A percentile compares a stretch with the other conserved stretches of the same genome.
phyloP scores from a whole-genome alignment of 2,329 filamentous ascomycete genomes.

The Myriosclerotinia scirpicola region DNA sequence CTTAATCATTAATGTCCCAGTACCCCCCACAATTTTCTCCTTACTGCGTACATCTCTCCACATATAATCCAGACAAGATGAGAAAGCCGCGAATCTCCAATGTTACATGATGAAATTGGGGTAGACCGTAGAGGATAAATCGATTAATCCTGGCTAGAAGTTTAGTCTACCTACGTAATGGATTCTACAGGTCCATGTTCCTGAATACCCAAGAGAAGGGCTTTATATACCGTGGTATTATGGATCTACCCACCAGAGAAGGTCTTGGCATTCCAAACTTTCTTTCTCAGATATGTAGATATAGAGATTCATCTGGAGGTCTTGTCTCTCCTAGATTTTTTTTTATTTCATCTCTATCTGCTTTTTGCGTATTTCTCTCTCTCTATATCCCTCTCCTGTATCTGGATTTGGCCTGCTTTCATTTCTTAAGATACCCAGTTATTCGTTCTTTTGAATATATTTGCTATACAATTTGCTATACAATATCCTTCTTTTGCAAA shows the following conservation, averaged over 20 bases:
- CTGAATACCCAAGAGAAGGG: slow-evolving; percentile 8
- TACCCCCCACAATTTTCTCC: slow-evolving; percentile 11
- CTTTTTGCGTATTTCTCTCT: neutral
- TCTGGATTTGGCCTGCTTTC: neutral
- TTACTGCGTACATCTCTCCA: slow-evolving; percentile 4
- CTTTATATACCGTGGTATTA: neutral
- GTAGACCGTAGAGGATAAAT: neutral
- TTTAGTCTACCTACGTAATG: slow-evolving; percentile 12
- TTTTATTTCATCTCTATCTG: neutral
- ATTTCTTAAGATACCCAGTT: slow-evolving; percentile 13
- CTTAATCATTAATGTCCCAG: neutral
- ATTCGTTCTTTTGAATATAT: neutral
- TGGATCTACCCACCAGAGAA: slow-evolving; percentile 4
- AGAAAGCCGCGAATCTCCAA: slow-evolving; percentile 14
- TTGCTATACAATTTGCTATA: neutral
- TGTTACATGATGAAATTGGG: slow-evolving; percentile 20
- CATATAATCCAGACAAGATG: slow-evolving; percentile 7
- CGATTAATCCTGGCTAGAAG: neutral
- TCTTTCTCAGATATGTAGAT: neutral
- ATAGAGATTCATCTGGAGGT: slow-evolving; percentile 13
- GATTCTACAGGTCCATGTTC: slow-evolving; percentile 12
- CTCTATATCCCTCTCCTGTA: neutral
- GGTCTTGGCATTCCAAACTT: neutral
- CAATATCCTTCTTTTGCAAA: neutral
- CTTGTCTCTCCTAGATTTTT: neutral